These are phyloP conservation scores for Edaphochlamys debaryana DNA, from an alignment of 139 green algal species.

Conservation along the genomic window DNA sequence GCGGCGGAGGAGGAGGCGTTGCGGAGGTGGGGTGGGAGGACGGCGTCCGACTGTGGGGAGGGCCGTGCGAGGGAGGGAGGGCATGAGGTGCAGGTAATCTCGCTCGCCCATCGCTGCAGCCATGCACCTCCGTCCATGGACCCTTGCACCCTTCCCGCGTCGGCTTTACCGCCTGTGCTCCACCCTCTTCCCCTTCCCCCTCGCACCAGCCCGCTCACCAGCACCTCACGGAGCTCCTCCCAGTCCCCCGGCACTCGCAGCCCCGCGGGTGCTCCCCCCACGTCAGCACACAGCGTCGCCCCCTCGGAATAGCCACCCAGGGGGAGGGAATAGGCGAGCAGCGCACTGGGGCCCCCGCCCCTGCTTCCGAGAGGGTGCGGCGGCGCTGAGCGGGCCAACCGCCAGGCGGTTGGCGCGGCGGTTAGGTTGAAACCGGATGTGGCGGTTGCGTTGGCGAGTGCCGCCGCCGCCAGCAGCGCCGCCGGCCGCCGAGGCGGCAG, in stretches of 20 bases:
- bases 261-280: conserved; percentile 14
- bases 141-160: too few species aligned
- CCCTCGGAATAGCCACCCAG: background rate
- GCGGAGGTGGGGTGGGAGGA: conserved; percentile 18
- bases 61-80: too few species aligned
- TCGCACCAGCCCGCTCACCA: too few species aligned
- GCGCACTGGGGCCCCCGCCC: background rate
- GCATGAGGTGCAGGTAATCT: background rate
- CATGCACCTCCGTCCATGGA: background rate
- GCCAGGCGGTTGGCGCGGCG: too few species aligned
- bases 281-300: background rate
- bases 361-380: conserved; percentile 5
- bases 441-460: background rate
- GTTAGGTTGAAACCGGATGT: background rate
- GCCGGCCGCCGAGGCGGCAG: background rate
- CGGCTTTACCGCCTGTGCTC: too few species aligned
- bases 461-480: background rate
- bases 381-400: background rate
- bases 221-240: background rate
- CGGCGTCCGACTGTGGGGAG: background rate
- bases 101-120: background rate
- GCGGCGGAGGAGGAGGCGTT: too few species aligned
- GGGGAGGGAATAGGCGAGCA: background rate
- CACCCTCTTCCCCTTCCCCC: too few species aligned
- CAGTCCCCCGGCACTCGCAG: background rate